phyloP scores from a whole-genome alignment of 2,329 filamentous ascomycete genomes.

The Alternaria sp. region DNA sequence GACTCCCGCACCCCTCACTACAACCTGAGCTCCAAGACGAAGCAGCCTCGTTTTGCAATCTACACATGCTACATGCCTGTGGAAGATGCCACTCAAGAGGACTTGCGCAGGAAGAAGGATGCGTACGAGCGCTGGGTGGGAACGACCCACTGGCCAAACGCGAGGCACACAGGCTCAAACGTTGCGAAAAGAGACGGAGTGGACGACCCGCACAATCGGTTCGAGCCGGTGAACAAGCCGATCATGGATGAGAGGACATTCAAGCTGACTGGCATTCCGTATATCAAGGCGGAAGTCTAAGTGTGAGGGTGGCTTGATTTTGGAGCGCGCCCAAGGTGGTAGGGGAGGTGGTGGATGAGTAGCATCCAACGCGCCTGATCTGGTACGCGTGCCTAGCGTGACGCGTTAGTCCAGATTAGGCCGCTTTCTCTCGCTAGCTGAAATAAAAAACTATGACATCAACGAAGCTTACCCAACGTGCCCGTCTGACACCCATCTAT shows the following conservation, averaged over 20 bases:
- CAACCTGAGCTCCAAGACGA: slow-evolving; percentile 38
- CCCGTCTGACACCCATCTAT: background rate
- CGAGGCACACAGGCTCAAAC: slow-evolving; percentile 41
- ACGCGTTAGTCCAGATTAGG: background rate
- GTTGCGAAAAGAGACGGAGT: slow-evolving; percentile 39
- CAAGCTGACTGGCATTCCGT: slow-evolving; percentile 58
- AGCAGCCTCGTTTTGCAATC: slow-evolving; percentile 34
- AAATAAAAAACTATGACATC: background rate
- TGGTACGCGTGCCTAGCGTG: background rate
- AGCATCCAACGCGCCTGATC: background rate
- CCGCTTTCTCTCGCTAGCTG: background rate
- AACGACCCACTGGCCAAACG: slow-evolving; percentile 47
- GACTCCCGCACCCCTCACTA: slow-evolving; percentile 49
- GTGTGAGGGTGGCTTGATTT: background rate
- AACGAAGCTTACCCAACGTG: background rate
- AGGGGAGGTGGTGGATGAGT: background rate
- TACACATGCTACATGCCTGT: slow-evolving; percentile 50
- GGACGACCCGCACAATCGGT: slow-evolving; percentile 44
- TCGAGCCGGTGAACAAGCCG: slow-evolving; percentile 50
- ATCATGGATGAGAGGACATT: slow-evolving; percentile 51
- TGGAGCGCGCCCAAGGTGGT: background rate
- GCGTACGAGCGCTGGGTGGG: slow-evolving; percentile 18
- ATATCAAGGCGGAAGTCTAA: slow-evolving; percentile 27
- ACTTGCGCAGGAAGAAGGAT: slow-evolving; percentile 41
- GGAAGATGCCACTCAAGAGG: slow-evolving; percentile 41